Percentiles rank a stretch among this genome's conserved stretches.
These are phyloP conservation scores for Sphenostylis stenocarpa DNA, from an alignment of 306 rosid species.

Conservation along the genomic window DNA sequence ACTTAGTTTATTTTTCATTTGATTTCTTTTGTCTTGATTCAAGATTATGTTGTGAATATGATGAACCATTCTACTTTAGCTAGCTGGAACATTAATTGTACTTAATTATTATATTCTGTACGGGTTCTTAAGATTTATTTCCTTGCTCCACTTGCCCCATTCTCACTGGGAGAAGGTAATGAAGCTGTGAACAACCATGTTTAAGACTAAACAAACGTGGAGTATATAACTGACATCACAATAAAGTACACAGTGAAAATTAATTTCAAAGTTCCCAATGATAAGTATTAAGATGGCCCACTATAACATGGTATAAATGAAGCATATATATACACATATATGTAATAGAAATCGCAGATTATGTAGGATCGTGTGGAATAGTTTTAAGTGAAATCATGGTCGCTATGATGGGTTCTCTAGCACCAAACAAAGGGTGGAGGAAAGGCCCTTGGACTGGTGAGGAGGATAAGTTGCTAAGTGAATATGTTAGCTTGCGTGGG, in stretches of 20 bases:
- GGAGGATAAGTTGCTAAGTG: conserved; percentile 63
- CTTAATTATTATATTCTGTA: conserved; percentile 24
- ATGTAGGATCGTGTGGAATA: background rate
- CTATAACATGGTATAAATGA: background rate
- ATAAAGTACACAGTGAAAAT: conserved; percentile 23
- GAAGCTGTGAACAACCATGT: conserved; percentile 34
- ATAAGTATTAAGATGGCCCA: conserved; percentile 20
- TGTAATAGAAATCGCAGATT: conserved; percentile 33
- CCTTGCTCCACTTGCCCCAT: conserved; percentile 29
- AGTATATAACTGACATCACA: conserved; percentile 25
- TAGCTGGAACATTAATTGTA: conserved; percentile 19
- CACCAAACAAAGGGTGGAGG: conserved; percentile 49
- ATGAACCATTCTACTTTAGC: background rate
- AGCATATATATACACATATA: conserved; percentile 9
- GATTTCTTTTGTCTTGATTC: background rate
- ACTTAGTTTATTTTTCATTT: background rate
- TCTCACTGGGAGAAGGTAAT: conserved; percentile 32
- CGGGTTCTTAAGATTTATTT: conserved; percentile 30
- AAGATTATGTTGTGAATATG: conserved; percentile 14
- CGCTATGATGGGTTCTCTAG: conserved; percentile 30
- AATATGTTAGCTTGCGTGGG: conserved; percentile 55
- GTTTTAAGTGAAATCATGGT: conserved; percentile 26
- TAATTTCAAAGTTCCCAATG: conserved; percentile 32
- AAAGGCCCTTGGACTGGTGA: conserved; percentile 83
- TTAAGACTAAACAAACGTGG: background rate